Base-by-base conservation (phyloP, 2,329 filamentous ascomycete species). In the Neofusicoccum kwambonambiense region DNA sequence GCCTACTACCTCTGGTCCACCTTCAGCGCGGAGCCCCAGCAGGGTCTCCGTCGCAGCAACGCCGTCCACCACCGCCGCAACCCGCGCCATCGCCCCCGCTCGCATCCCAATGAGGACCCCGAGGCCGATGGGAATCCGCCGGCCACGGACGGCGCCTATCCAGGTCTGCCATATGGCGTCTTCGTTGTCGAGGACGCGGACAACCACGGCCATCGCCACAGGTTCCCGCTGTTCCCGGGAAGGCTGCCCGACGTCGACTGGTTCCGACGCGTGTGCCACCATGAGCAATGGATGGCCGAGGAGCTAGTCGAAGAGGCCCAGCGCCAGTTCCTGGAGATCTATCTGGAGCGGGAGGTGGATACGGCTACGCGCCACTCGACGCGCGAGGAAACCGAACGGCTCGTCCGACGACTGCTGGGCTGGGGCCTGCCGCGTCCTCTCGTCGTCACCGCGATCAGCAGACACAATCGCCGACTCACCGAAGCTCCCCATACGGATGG, bases 21-120 rank as follows among this genome's bases (percentile, higher is more conserved):
- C 72, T 73, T 70, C 65, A 75, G 74, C 50, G 71, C 67, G 27
- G 70, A 69, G 67, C 69, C 64, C 64, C 71, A 70, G 65, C 71
- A 62, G 31, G 66, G 71, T 13, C 78, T 91, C 35, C 89, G 86
- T 69, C 82, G 89, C 67, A 89, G 88, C 72, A 91, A 90, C 75
- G 89, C 89, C 11, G 73, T 91, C 42, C 87, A 88, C 67, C 84
- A 85, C 52, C 73, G 78, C 37, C 81, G 80, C 27, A 73, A 76
- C 3, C 70, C 70, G 41, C 64, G 78, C 77, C 63, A 50, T 35
- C 61, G 50, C 61, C n/a, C 50, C 41, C 61, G 51, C 41, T 56
- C 61, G 31, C 49, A 47, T 9, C 61, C 5, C 39, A 78, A 81
- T 27, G 37, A 64, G 52, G 61, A 64, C 19, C 34, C 49, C 22